Base-by-base conservation (phyloP, 805 yeast species). In the Cyberlindnera suaveolens region DNA sequence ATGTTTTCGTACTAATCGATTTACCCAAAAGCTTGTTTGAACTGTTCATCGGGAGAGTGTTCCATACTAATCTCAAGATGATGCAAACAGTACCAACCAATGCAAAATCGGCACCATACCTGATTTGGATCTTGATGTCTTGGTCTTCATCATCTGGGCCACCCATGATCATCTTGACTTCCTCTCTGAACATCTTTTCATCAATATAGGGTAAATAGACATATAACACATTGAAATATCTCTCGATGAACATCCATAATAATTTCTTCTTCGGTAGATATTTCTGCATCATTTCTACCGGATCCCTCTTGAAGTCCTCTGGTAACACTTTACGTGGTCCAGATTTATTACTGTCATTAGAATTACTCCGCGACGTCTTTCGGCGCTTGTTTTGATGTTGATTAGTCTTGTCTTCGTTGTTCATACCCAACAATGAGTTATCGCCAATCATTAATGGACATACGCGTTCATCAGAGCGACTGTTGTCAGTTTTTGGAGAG, bases 141-240 rank as follows among this genome's bases (percentile, higher is more conserved):
- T 62, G 54, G 6, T 52, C 53, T 35, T 52, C 46, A 39, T 67
- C 68, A 20, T 61, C 63, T 16, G 53, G 49, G 1, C 59, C 41
- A 13, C 80, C 83, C 29, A 80, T 61, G 6, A 79, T 70, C 19
- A 67, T 55, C 1, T 62, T 50, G 15, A 78, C 58, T 39, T 72
- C 71, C 16, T 50, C 50, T 41, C 69, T 69, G 56, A 78, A 76
- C 9, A 66, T 65, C 41, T 52, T 63, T 56, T 82, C 87, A 58
- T 82, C 88, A 30, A 82, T 61, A 48, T 74, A 78, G 3, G 93
- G 90, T 52, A 82, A 67, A 44, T 74, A 80, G 13, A 85, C 74
- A 56, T 84, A 84, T 5, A 82, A 61, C 30, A 71, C 67, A 10
- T 68, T 69, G 56, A 83, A 83, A 49, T 76, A 83, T 48, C 80